Base-by-base conservation (phyloP, 345 rosid genomes). In the Brassica rapa region DNA sequence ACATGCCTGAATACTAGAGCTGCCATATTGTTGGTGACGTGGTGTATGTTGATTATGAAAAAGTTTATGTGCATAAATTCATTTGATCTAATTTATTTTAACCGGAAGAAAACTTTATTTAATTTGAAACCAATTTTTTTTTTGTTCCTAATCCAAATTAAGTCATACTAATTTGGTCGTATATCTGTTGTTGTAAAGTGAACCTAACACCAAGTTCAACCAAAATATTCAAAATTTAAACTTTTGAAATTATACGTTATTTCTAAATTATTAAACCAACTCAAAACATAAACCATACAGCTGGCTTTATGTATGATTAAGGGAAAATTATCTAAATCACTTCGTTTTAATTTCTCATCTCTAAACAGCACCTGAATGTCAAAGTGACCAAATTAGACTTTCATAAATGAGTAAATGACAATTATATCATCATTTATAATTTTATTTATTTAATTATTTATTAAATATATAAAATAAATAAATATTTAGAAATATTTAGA, bases 1-100 rank as follows among this genome's bases (percentile, higher is more conserved):
- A 37, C 21, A 29, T 62, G 43, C 75, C 62, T 77, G 30, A 61
- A 69, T 32, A 24, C 19, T 75, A 29, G 35, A 57, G 9, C 29
- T 66, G 67, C 14, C 19, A 32, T 64, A 32, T 32, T 16, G 46
- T 19, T 32, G 51, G 62, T 57, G 62, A 8, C 32, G 16, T 11
- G 14, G n/a, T 61, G 65, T 25, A 25, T 61, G 37, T 27, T 61
- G 37, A 35, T 21, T 55, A 55, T 35, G 39, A 23, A 65, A 65
- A 5, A 23, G 65, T 19, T 19, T 19, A 19, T 19, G 21, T 46
- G 53, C 1, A 9, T n/a, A 1, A 24, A 23, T 14, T 23, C 9
- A 71, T 37, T 19, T 60, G 3, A 8, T 59, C 5, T 59, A 14
- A 6, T 1, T 23, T 33, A 33, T 19, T 12, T 21, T 23, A 33